Conservation (phyloP, 2,329 filamentous ascomycete genomes). For the Mycosphaerella sp. region DNA sequence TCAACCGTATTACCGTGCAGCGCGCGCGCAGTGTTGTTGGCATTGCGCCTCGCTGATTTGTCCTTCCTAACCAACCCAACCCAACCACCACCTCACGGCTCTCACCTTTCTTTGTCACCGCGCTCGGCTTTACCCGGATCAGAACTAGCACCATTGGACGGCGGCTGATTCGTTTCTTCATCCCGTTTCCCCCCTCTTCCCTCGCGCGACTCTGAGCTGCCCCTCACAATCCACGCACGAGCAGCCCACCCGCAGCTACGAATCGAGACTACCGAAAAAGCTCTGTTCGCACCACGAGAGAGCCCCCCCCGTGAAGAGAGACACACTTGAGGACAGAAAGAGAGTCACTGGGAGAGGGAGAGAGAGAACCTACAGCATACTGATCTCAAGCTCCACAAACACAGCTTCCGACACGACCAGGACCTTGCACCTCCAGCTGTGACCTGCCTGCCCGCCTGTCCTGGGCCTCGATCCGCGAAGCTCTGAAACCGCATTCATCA, state of each 20-base stretch:
- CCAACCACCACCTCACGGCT: too few relatives aligned
- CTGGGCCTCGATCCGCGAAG: conserved; percentile 4
- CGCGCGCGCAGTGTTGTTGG: too few relatives aligned
- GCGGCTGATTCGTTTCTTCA: background rate
- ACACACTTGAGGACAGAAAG: background rate
- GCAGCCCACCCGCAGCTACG: background rate
- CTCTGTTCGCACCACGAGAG: conserved; percentile 1
- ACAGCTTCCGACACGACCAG: background rate
- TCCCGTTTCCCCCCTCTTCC: background rate
- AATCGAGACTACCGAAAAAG: background rate
- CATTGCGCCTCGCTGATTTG: too few relatives aligned
- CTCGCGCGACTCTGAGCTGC: background rate
- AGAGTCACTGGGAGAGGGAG: background rate
- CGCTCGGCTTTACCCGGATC: too few relatives aligned
- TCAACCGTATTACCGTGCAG: too few relatives aligned
- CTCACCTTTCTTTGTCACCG: background rate
- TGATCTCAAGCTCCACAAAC: background rate
- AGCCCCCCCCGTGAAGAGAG: background rate
- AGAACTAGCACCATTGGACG: too few relatives aligned
- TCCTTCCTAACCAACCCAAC: background rate
- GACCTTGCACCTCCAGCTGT: too few relatives aligned
- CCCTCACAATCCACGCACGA: conserved; percentile 1
- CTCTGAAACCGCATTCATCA: conserved; percentile 4
- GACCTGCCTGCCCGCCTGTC: background rate
- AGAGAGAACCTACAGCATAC: background rate